Conservation (phyloP, 805 yeast species). For the Hagleromyces aurorensis region DNA sequence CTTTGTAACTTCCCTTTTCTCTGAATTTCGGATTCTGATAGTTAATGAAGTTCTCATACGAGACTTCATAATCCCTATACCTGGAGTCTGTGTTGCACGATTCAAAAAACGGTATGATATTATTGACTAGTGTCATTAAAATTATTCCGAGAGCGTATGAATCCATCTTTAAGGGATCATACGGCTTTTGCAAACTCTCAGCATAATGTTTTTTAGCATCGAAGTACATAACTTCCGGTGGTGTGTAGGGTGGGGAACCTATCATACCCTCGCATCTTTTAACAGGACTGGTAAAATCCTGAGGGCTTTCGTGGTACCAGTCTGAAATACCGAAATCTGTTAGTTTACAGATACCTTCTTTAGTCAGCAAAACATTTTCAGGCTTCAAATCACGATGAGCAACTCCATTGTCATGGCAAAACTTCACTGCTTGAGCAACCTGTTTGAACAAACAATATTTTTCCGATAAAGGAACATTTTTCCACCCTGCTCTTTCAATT, state of each 20-base stretch:
- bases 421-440: constrained; percentile 51
- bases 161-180: constrained; percentile 64
- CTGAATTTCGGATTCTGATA: constrained; percentile 42
- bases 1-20: constrained; percentile 35
- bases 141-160: constrained; percentile 68
- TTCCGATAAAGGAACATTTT: constrained; percentile 40
- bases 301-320: constrained; percentile 47
- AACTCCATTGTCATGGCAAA: constrained; percentile 55
- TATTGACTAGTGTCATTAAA: constrained; percentile 50
- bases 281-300: constrained; percentile 38
- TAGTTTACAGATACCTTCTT: constrained; percentile 53
- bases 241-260: constrained; percentile 76
- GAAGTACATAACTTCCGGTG: constrained; percentile 64
- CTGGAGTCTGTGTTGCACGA: constrained; percentile 41
- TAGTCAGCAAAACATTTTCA: constrained; percentile 56
- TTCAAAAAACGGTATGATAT: constrained; percentile 51
- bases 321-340: constrained; percentile 76
- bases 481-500: constrained; percentile 55
- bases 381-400: constrained; percentile 73
- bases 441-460: constrained; percentile 65
- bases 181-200: constrained; percentile 31
- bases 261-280: constrained; percentile 41
- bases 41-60: constrained; percentile 35
- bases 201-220: constrained; percentile 28
- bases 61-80: constrained; percentile 48